These are phyloP conservation scores for Nitzschia sp. DNA, from an alignment of 108 stramenopile species.

Conservation along the genomic window DNA sequence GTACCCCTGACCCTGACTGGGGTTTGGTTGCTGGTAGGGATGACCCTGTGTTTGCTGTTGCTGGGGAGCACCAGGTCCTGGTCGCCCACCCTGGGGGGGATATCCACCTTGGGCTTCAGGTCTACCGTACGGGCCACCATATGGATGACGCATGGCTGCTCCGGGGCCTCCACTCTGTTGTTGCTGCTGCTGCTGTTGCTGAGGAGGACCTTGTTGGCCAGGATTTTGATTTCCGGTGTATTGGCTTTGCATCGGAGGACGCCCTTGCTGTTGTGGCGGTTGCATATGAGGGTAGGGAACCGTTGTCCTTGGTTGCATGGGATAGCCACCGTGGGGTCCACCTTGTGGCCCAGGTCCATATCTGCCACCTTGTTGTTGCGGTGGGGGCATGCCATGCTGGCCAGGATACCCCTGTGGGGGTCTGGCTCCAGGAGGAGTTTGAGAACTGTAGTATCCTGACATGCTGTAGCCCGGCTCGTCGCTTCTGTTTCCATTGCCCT, in stretches of 20 bases:
- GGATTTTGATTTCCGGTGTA: conserved; percentile 17
- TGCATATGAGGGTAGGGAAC: conserved; percentile 29
- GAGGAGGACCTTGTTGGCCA: conserved; percentile 22
- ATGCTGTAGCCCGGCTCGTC: conserved; percentile 16
- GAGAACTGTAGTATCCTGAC: conserved; percentile 6
- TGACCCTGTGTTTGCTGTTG: conserved; percentile 7
- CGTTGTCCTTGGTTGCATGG: conserved; percentile 35
- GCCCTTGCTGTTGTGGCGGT: conserved; percentile 18
- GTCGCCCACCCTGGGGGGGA: not conserved
- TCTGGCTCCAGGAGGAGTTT: conserved; percentile 11
- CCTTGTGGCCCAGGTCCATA: conserved; percentile 7
- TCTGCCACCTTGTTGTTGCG: conserved; percentile 13
- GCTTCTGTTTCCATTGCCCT: conserved; percentile 8
- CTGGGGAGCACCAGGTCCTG: conserved; percentile 1
- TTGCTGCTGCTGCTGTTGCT: conserved; percentile 2
- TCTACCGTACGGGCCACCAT: conserved; percentile 2
- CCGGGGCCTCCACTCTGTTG: not conserved
- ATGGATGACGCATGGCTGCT: not conserved
- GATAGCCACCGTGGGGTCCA: conserved; percentile 9
- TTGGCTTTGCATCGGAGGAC: conserved; percentile 32
- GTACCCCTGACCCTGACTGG: too few relatives aligned
- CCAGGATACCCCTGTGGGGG: conserved; percentile 21
- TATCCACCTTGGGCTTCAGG: not conserved
- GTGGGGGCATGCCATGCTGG: conserved; percentile 20
- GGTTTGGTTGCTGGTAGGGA: not conserved